A percentile compares a stretch with the other conserved stretches of the same genome.
phyloP scores from a whole-genome alignment of 2,329 filamentous ascomycete genomes.

The Magnaporthiopsis rhizophila region DNA sequence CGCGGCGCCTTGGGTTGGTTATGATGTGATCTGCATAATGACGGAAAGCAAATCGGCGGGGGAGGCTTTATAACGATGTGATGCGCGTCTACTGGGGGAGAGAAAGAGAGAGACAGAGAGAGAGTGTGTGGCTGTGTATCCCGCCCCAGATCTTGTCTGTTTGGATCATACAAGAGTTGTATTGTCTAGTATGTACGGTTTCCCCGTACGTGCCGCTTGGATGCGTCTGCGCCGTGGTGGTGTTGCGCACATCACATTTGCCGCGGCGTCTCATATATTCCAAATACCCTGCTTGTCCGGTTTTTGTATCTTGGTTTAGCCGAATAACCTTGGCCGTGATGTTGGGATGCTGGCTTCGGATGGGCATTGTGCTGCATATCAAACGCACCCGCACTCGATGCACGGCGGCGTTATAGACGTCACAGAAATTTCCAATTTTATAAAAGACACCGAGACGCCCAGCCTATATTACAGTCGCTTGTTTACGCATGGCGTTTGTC shows the following conservation, averaged over 20 bases:
- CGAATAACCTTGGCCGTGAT: no score
- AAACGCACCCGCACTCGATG: no score
- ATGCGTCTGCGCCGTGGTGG: background rate
- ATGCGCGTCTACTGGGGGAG: background rate
- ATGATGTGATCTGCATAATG: background rate
- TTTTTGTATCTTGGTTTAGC: no score
- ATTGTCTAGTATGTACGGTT: background rate
- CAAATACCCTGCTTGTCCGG: background rate
- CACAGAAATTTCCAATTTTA: no score
- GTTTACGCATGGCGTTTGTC: no score
- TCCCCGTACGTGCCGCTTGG: background rate
- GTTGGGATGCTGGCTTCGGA: no score
- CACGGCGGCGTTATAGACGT: no score
- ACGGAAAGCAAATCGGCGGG: background rate
- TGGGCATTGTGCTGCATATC: no score
- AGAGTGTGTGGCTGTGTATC: conserved; percentile 18
- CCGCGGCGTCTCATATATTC: background rate
- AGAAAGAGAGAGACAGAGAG: no score
- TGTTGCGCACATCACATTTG: background rate
- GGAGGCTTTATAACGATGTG: conserved; percentile 28
- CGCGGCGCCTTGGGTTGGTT: conserved; percentile 52
- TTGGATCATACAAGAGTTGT: conserved; percentile 3
- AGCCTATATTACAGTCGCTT: background rate
- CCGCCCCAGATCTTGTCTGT: conserved; percentile 43
- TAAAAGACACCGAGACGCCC: background rate